Evolutionary conservation across 345 rosid genomes (phyloP).

Genomic region (Citrus trifoliata): DNA sequence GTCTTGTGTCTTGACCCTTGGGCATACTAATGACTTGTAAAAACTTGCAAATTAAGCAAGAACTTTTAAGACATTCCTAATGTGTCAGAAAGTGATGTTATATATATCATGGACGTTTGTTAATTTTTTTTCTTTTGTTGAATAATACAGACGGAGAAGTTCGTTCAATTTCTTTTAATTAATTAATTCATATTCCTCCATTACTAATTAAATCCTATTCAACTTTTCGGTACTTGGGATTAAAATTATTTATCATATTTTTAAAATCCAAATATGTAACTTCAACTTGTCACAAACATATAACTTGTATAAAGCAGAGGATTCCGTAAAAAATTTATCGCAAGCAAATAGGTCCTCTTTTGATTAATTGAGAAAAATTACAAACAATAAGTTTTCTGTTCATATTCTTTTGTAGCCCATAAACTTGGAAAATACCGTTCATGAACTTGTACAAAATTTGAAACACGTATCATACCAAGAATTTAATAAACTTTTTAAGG

Average conservation of each 20-base stretch:
- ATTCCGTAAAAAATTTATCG: background rate
- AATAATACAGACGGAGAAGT: background rate
- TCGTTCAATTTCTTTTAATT: background rate
- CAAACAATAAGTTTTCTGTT: background rate
- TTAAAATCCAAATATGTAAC: background rate
- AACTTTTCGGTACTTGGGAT: background rate
- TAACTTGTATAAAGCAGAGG: background rate
- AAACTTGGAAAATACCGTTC: background rate
- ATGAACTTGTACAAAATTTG: too few species aligned
- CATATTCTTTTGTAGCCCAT: background rate
- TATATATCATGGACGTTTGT: background rate
- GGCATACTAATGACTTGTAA: background rate
- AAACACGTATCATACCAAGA: conserved; percentile 7
- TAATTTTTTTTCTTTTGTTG: background rate
- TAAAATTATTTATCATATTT: background rate
- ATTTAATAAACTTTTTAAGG: background rate
- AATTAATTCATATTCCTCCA: background rate
- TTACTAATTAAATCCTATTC: background rate
- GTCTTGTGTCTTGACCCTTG: too few species aligned
- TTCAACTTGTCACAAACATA: background rate
- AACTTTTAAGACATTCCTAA: background rate
- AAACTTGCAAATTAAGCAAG: background rate
- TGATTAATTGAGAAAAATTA: too few species aligned
- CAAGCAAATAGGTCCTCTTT: too few species aligned
- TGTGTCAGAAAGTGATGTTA: background rate